Evolutionary conservation across 2,329 filamentous ascomycete species (phyloP), one percentile per base, ranked within the genome.

Genomic region (Penicillium sp.): DNA sequence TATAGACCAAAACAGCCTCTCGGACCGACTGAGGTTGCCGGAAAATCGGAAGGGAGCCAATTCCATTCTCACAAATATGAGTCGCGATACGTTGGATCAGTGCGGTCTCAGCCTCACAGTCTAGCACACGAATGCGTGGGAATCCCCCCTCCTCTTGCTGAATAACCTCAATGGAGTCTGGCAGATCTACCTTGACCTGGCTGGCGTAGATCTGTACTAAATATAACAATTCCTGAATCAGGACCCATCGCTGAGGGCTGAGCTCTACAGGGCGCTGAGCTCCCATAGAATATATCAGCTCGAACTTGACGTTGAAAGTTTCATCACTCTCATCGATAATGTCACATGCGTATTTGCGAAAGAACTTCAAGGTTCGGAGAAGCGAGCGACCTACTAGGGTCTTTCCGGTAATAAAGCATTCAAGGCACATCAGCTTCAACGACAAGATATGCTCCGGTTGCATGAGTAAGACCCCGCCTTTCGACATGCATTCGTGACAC

Each of bases 261-360:
- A 79, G 72, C 5, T 87, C 81, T 0, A 86, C 73, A 0, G 78
- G 60, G 1, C 67, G 63, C 54, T 85, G 82, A 0, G 66, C 57
- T 0, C 85, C 86, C 61, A 87, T 80, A 0, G 84, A 86, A 55
- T 88, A 88, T 1, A 88, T 75, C 0, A 88, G 67, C 61, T 88
- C 84, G 36, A 85, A 86, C 44, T 81, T 82, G 4, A 80, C 76
- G 41, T 78, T 83, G 40, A 88, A 82, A 51, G 83, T 84, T 54
- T 88, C 84, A 45, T 89, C 86, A 37, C 82, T 85, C 66, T 89
- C 85, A 54, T 88, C 85, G 0, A 88, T 74, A 2, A 89, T 76
- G 57, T 87, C 84, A 0, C 84, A 73, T 0, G 79, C 55, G 5
- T 33, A 46, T 12, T 50, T 19, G 0, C 31, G 33, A 37, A 65